Evolutionary conservation across 305 asterid species (phyloP), one percentile per base, ranked within the genome.

Genomic region (Fraxinus angustifolia): DNA sequence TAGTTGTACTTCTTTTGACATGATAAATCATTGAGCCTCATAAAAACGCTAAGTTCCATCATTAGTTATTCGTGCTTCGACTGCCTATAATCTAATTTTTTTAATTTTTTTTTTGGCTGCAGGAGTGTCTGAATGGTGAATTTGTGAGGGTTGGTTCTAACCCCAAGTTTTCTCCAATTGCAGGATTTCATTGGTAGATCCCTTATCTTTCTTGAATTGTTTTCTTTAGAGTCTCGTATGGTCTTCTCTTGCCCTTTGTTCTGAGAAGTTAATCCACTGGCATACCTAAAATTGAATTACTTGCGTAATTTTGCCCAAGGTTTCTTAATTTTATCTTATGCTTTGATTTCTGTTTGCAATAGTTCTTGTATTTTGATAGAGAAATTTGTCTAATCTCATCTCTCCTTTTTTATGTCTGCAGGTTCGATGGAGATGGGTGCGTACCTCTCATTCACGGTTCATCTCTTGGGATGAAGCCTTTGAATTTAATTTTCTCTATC

Each of bases 361-460:
- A 34, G 68, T 85, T 83, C 36, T 45, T 38, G 76, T 81, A 75
- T 71, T 80, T 83, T 33, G 42, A 21, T 42, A 28, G 75, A 31
- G 19, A 16, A 30, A 70, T 16, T 23, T 70, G 42, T 1, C 83
- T 79, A 78, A 86, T 86, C 34, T 75, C 60, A 48, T 78, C 17
- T 81, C 58, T 40, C 1, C 77, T 42, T 83, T 79, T 78, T 79
- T 31, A 60, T 80, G 56, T 84, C 35, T 90, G 89, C 97, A 94
- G 99, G 99, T 94, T 96, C 82, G 99, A 96, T 80, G 99, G 99
- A 87, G 99, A 96, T 87, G 99, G 99, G 99, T 96, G 85, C 60
- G 98, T 87, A 31, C 72, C 81, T 76, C 86, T 70, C 38, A 36
- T 80, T 86, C 85, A 36, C 78, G 77, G 8, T 73, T 85, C 79